These are phyloP conservation scores for Tolypocladium ovalisporum DNA, from an alignment of 2,329 filamentous ascomycete genomes.

Conservation along the genomic window DNA sequence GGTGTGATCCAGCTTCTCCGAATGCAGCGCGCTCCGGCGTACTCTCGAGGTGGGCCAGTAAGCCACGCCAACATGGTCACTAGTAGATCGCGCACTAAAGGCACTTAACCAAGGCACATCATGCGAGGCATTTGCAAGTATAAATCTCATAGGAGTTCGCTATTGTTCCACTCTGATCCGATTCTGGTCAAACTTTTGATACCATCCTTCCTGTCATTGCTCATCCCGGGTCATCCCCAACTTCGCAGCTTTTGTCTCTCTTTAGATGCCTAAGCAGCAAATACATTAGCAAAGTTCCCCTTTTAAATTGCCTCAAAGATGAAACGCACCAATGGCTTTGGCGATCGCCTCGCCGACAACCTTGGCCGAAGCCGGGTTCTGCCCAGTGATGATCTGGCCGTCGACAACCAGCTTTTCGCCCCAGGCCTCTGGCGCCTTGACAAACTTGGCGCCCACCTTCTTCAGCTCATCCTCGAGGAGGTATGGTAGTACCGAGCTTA, in stretches of 20 bases:
- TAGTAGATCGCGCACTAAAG: no score
- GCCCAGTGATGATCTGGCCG: constrained; percentile 43
- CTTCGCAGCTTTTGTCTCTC: background rate
- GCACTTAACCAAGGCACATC: no score
- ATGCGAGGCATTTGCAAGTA: no score
- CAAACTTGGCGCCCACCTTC: constrained; percentile 41
- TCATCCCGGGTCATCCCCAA: no score
- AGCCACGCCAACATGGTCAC: background rate
- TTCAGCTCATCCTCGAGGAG: constrained; percentile 45
- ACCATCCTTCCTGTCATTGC: background rate
- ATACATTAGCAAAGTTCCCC: background rate
- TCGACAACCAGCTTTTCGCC: constrained; percentile 37
- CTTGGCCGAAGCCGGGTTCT: constrained; percentile 44
- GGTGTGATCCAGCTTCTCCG: background rate
- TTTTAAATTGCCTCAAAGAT: background rate
- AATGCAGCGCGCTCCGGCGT: background rate
- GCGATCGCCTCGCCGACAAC: constrained; percentile 40
- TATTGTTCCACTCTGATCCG: background rate
- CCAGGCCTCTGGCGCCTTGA: constrained; percentile 41
- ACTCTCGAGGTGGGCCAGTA: background rate
- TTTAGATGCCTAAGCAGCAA: background rate
- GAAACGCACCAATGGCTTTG: constrained; percentile 27
- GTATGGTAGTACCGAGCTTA: constrained; percentile 45
- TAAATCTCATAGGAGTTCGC: background rate
- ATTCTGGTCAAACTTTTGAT: background rate